Evolutionary conservation across 108 stramenopile species (phyloP).

Genomic region (Epipyxis sp.): DNA sequence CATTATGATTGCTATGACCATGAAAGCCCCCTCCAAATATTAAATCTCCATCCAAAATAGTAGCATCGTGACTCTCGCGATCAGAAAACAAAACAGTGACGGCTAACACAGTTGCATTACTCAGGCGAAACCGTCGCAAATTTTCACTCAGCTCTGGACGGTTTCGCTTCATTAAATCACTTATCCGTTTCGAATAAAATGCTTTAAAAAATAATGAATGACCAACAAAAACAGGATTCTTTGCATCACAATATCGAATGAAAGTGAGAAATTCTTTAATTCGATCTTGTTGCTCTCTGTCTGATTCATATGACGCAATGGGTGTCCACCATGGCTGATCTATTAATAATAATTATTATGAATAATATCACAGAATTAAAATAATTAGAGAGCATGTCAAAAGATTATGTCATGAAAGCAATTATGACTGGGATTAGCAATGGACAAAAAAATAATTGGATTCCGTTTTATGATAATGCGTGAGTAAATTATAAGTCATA

Average conservation of each 20-base stretch:
- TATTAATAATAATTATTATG: too few relatives aligned
- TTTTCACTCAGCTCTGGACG: not conserved
- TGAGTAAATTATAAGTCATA: too few relatives aligned
- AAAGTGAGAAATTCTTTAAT: conserved; percentile 14
- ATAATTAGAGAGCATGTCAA: too few relatives aligned
- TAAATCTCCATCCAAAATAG: not conserved
- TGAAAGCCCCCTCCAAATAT: conserved; percentile 27
- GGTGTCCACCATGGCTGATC: conserved; percentile 11
- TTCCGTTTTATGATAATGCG: too few relatives aligned
- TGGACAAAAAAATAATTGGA: too few relatives aligned
- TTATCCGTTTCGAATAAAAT: conserved; percentile 6
- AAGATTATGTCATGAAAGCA: too few relatives aligned
- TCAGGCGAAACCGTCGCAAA: conserved; percentile 4
- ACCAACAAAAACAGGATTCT: not conserved
- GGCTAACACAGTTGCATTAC: conserved; percentile 6
- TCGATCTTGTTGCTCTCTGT: conserved; percentile 1
- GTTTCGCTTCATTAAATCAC: not conserved
- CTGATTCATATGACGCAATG: not conserved
- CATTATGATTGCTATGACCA: not conserved
- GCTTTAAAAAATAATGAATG: conserved; percentile 7
- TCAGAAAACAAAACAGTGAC: not conserved
- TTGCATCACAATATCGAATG: not conserved
- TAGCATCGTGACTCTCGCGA: not conserved
- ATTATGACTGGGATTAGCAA: too few relatives aligned
- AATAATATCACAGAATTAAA: too few relatives aligned